Evolutionary conservation across 2,329 filamentous ascomycete species (phyloP).

Genomic region (Ophiocordyceps unilateralis): DNA sequence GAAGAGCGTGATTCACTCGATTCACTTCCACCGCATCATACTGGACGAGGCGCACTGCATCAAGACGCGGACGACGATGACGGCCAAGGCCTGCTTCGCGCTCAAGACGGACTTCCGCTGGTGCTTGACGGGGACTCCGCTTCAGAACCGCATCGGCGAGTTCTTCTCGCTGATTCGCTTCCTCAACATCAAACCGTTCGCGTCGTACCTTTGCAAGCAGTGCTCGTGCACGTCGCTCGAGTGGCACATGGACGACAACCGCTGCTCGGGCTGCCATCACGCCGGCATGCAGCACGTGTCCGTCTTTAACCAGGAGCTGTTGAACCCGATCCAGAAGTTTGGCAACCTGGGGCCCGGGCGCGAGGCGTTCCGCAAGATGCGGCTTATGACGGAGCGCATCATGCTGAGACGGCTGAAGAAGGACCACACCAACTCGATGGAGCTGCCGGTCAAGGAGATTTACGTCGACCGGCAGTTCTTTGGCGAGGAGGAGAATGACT

Average conservation of each 20-base stretch:
- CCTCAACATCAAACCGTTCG: slow-evolving; percentile 73
- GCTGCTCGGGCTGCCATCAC: slow-evolving; percentile 46
- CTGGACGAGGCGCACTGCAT: slow-evolving; percentile 94
- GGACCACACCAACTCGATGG: slow-evolving; percentile 87
- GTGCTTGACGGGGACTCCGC: slow-evolving; percentile 86
- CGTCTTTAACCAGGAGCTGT: slow-evolving; percentile 84
- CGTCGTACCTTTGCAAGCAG: slow-evolving; percentile 83
- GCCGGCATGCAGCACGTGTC: slow-evolving; percentile 25
- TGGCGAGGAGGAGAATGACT: slow-evolving; percentile 87
- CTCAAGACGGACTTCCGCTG: slow-evolving; percentile 79
- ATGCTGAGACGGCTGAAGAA: slow-evolving; percentile 93
- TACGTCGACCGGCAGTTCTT: slow-evolving; percentile 91
- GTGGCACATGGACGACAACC: slow-evolving; percentile 63
- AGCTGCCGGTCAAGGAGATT: slow-evolving; percentile 87
- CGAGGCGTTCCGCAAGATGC: slow-evolving; percentile 63
- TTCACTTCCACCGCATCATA: slow-evolving; percentile 79
- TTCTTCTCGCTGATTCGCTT: slow-evolving; percentile 93
- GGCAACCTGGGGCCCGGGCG: slow-evolving; percentile 45
- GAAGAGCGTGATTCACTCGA: slow-evolving; percentile 61
- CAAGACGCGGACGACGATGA: slow-evolving; percentile 76
- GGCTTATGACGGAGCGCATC: slow-evolving; percentile 76
- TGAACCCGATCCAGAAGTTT: slow-evolving; percentile 61
- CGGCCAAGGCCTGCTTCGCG: slow-evolving; percentile 88
- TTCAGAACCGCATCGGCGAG: slow-evolving; percentile 94
- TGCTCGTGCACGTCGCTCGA: slow-evolving; percentile 69